Evolutionary conservation across 306 rosid genomes (phyloP), one percentile per base, ranked within the genome.

Genomic region (Alnus glutinosa): DNA sequence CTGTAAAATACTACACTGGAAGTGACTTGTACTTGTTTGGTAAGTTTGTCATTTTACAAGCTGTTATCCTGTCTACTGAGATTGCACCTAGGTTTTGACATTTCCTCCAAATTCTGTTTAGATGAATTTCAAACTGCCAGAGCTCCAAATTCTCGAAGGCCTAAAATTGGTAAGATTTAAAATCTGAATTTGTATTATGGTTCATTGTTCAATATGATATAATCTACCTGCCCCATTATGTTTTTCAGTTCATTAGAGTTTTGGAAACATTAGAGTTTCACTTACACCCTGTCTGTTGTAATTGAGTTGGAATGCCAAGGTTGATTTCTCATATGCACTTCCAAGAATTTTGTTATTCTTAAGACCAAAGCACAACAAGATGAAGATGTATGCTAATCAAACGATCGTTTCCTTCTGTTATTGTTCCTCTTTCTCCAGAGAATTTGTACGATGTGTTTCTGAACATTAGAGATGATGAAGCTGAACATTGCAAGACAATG

Each of bases 111-210:
- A 34, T 78, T 70, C 81, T 70, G 23, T 73, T 49, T 92, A 95
- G 98, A 95, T 91, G 99, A 95, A 86, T 95, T 95, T 89, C 99
- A 95, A 85, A 91, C 99, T 15, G 85, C 97, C 79, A 89, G 98
- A 79, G 73, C 75, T 77, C 99, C 99, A 51, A 95, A 89, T 87
- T 19, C 98, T 64, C 90, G 98, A 78, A 91, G 98, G 80, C 99
- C 99, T 67, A 91, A 78, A 84, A 95, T 95, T 83, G 98, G 99
- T 87, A 86, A 76, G 78, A 32, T 74, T 77, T 57, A 61, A 57
- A 85, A 58, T 57, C 75, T 68, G 28, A 18, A 47, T 16, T 15
- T 63, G 30, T 80, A 32, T 44, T 32, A 11, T 15, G 47, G 61
- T 73, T 62, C 77, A 59, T 76, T 54, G 73, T 78, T 75, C 54